Conservation (phyloP, 192 early-diverging fungal species). For the Podila minutissima region DNA sequence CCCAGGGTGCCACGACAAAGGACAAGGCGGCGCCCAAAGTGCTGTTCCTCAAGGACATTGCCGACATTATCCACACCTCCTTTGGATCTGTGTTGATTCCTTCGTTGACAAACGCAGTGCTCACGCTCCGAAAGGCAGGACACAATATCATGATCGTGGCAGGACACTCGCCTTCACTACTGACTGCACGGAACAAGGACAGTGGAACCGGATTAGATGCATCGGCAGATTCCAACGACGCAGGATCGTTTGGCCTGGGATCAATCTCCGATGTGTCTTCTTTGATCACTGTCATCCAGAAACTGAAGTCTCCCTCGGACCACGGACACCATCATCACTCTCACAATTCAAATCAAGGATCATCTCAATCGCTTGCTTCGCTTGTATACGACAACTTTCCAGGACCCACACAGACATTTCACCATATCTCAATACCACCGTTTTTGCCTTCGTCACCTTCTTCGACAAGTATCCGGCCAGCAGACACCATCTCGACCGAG, state of each 20-base stretch:
- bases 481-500: not conserved
- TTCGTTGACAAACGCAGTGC: slow-evolving; percentile 53
- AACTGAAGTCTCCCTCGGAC: slow-evolving; percentile 23
- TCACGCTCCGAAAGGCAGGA: slow-evolving; percentile 52
- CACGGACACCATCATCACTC: slow-evolving; percentile 5
- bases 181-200: slow-evolving; percentile 13
- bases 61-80: slow-evolving; percentile 52
- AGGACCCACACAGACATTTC: slow-evolving; percentile 30
- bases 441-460: not conserved
- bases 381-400: slow-evolving; percentile 31
- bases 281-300: slow-evolving; percentile 44
- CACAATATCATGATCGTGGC: slow-evolving; percentile 58
- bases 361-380: slow-evolving; percentile 8
- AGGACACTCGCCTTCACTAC: slow-evolving; percentile 55
- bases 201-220: not conserved
- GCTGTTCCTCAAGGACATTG: slow-evolving; percentile 60
- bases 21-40: slow-evolving; percentile 40
- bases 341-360: not conserved
- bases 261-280: slow-evolving; percentile 6
- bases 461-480: not conserved
- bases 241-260: slow-evolving; percentile 22
- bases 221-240: not conserved
- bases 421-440: slow-evolving; percentile 43
- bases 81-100: slow-evolving; percentile 51
- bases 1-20: not conserved